Evolutionary conservation across 2,329 filamentous ascomycete species (phyloP).

Genomic region (Cladorrhinum sp.): DNA sequence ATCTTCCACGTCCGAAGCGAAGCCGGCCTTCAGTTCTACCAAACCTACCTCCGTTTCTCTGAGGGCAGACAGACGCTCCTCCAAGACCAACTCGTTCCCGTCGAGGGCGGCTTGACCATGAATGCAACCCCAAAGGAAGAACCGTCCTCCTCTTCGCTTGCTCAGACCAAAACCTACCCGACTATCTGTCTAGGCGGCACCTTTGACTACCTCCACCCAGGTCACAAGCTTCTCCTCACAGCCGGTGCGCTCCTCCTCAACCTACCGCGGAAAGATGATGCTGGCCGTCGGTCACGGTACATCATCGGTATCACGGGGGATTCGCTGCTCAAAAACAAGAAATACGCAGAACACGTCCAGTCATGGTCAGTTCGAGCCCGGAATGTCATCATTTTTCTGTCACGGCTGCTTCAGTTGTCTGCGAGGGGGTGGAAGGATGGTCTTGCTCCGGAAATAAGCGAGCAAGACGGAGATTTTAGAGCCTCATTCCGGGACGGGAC

Average conservation of each 20-base stretch:
- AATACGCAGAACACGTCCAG: conserved; percentile 76
- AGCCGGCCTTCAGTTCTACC: conserved; percentile 57
- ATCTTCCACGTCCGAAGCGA: conserved; percentile 67
- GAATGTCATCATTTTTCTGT: conserved; percentile 70
- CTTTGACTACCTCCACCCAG: conserved; percentile 92
- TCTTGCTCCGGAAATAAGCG: conserved; percentile 35
- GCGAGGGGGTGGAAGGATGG: conserved; percentile 43
- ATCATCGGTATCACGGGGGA: conserved; percentile 88
- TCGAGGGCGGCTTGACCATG: conserved; percentile 53
- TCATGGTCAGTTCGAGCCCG: conserved; percentile 73
- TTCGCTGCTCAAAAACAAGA: conserved; percentile 82
- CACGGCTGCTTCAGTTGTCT: conserved; percentile 52
- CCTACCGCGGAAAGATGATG: conserved; percentile 40
- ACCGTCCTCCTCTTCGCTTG: conserved; percentile 15
- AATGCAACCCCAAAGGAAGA: conserved; percentile 28
- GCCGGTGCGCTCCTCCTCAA: conserved; percentile 72
- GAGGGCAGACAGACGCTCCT: conserved; percentile 47
- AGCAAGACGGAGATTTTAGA: conserved; percentile 45
- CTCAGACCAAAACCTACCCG: conserved; percentile 43
- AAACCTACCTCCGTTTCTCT: conserved; percentile 45
- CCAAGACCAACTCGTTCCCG: conserved; percentile 48
- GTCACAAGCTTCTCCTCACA: conserved; percentile 94
- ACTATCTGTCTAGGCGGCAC: conserved; percentile 84
- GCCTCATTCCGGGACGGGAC: conserved; percentile 56
- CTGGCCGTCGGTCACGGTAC: conserved; percentile 50